Conservation (phyloP, 768 basidiomycete species). For the Xerocomellus chrysenteron region DNA sequence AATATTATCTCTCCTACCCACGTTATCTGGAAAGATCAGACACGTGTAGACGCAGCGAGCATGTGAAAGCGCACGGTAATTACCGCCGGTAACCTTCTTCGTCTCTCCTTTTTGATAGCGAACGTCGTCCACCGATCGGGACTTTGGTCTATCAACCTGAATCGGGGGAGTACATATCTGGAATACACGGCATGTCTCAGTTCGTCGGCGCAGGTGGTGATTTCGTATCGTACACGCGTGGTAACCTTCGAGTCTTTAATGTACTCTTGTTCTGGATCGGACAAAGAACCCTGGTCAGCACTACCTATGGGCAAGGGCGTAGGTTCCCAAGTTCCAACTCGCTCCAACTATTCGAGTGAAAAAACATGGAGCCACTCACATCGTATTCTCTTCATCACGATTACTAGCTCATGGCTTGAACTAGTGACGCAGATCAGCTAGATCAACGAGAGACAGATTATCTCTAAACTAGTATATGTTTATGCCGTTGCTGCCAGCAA, state of each 20-base stretch:
- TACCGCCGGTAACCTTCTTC: too few species aligned
- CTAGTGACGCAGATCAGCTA: background rate
- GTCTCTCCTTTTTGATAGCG: slow-evolving; percentile 8
- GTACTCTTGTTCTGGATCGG: background rate
- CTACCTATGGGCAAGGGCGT: background rate
- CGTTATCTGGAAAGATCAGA: slow-evolving; percentile 49
- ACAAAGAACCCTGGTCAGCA: slow-evolving; percentile 2
- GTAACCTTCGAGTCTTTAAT: too few species aligned
- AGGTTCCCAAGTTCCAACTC: background rate
- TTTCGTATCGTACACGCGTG: background rate
- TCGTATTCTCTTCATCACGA: too few species aligned
- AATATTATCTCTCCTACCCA: slow-evolving; percentile 60
- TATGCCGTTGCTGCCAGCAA: background rate
- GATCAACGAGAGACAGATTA: background rate
- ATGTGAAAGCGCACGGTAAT: background rate
- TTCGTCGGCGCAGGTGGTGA: background rate
- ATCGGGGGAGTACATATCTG: slow-evolving; percentile 32
- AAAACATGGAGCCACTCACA: background rate
- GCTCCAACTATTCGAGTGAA: background rate
- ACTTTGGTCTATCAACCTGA: slow-evolving; percentile 19
- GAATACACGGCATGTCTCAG: background rate
- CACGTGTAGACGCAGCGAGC: background rate
- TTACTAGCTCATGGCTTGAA: background rate
- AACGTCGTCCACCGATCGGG: slow-evolving; percentile 49
- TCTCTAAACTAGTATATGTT: background rate